These are phyloP conservation scores for Stephania yunnanensis DNA, from an alignment of 164 flowering plant species.

Conservation along the genomic window DNA sequence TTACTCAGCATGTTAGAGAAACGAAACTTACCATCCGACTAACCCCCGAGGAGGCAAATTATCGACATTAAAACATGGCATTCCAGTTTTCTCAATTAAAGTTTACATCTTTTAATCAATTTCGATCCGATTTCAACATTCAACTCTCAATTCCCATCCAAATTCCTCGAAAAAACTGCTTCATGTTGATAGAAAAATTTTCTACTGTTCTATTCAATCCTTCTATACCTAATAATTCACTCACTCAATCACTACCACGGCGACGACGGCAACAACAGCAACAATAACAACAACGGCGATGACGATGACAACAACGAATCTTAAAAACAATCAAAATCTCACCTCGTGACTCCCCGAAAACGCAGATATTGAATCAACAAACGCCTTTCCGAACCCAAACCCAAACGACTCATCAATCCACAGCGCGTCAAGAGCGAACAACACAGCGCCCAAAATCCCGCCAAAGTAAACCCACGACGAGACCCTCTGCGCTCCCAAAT, in stretches of 20 bases:
- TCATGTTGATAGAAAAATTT: not conserved
- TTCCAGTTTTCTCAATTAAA: no score
- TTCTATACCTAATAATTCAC: not conserved
- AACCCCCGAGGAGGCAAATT: no score
- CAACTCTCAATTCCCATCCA: not conserved
- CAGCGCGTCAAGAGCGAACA: constrained; percentile 51
- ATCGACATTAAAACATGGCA: no score
- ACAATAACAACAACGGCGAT: not conserved
- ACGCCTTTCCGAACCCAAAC: constrained; percentile 44
- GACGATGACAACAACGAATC: no score
- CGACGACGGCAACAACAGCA: no score
- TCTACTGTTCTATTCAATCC: not conserved
- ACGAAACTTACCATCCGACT: no score
- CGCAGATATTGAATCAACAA: constrained; percentile 47
- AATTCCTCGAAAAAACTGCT: not conserved
- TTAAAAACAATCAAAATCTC: not conserved
- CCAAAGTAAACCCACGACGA: constrained; percentile 80
- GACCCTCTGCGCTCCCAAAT: constrained; percentile 58
- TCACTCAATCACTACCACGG: not conserved
- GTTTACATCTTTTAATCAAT: not conserved
- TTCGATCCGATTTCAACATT: not conserved
- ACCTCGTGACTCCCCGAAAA: constrained; percentile 83
- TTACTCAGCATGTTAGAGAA: no score
- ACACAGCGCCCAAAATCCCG: constrained; percentile 62
- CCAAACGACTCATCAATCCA: constrained; percentile 87